A percentile compares a stretch with the other conserved stretches of the same genome.
phyloP scores from a whole-genome alignment of 2,329 filamentous ascomycete genomes.

The Clonostachys chloroleuca region DNA sequence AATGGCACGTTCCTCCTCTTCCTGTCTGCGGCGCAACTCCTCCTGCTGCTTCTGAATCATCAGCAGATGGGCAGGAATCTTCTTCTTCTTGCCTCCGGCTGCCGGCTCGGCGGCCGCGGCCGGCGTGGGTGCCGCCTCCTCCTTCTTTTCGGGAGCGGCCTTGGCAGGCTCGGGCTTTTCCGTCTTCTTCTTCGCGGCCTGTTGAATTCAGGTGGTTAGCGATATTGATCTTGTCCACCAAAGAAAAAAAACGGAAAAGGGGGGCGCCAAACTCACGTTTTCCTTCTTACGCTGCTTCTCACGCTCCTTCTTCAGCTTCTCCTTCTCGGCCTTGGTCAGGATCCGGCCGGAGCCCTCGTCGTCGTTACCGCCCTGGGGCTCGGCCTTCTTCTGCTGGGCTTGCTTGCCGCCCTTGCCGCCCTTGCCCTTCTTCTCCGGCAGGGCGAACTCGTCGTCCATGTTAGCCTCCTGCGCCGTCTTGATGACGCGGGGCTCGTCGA shows the following conservation, averaged over 20 bases:
- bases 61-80: constrained; percentile 70
- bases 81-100: constrained; percentile 76
- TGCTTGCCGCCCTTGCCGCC: constrained; percentile 43
- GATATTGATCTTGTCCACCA: background rate
- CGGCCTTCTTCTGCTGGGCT: constrained; percentile 38
- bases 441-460: constrained; percentile 80
- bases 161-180: constrained; percentile 19
- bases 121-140: constrained; percentile 47
- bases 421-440: constrained; percentile 73
- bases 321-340: constrained; percentile 97
- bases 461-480: constrained; percentile 69
- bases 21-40: constrained; percentile 60
- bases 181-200: constrained; percentile 79
- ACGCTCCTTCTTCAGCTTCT: constrained; percentile 94
- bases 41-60: constrained; percentile 81
- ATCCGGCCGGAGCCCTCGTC: constrained; percentile 60
- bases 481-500: constrained; percentile 47
- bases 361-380: constrained; percentile 33
- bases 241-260: background rate
- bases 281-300: constrained; percentile 99
- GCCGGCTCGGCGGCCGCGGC: constrained; percentile 40
- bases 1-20: constrained; percentile 57
- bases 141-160: constrained; percentile 44
- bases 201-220: background rate
- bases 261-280: constrained; percentile 52